These are phyloP conservation scores for Tulasnella calospora DNA, from an alignment of 768 basidiomycete genomes.

Conservation along the genomic window DNA sequence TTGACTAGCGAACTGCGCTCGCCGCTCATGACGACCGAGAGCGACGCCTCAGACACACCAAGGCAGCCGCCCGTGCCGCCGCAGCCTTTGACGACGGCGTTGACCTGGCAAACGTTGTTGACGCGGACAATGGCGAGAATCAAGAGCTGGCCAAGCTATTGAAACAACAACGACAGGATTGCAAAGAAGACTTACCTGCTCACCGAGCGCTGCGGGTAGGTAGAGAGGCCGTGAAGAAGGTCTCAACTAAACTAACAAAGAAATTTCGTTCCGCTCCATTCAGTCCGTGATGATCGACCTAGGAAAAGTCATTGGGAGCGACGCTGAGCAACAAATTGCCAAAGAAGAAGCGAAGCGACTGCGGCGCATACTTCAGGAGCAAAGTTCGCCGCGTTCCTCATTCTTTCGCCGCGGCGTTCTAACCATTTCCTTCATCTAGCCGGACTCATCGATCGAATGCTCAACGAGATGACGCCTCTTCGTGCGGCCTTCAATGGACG, in stretches of 20 bases:
- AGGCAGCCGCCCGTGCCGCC: slow-evolving; percentile 18
- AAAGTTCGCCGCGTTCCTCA: slow-evolving; percentile 47
- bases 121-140: slow-evolving; percentile 52
- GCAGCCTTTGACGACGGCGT: slow-evolving; percentile 17
- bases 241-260: not conserved
- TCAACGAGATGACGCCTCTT: slow-evolving; percentile 63
- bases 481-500: slow-evolving; percentile 72
- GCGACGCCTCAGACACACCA: slow-evolving; percentile 20
- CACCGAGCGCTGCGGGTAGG: slow-evolving; percentile 54
- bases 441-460: slow-evolving; percentile 58
- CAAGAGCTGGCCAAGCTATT: slow-evolving; percentile 54
- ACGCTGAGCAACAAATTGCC: slow-evolving; percentile 59
- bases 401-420: not conserved
- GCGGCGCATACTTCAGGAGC: slow-evolving; percentile 53
- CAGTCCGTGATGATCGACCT: slow-evolving; percentile 56
- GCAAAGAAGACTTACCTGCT: slow-evolving; percentile 43
- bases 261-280: slow-evolving; percentile 2
- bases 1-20: slow-evolving; percentile 58
- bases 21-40: slow-evolving; percentile 66
- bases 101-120: not conserved
- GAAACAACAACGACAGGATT: slow-evolving; percentile 48
- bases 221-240: not conserved
- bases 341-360: slow-evolving; percentile 50
- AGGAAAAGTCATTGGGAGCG: slow-evolving; percentile 43
- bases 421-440: slow-evolving; percentile 38